Evolutionary conservation across 345 rosid genomes (phyloP).

Genomic region (Geranium brycei): DNA sequence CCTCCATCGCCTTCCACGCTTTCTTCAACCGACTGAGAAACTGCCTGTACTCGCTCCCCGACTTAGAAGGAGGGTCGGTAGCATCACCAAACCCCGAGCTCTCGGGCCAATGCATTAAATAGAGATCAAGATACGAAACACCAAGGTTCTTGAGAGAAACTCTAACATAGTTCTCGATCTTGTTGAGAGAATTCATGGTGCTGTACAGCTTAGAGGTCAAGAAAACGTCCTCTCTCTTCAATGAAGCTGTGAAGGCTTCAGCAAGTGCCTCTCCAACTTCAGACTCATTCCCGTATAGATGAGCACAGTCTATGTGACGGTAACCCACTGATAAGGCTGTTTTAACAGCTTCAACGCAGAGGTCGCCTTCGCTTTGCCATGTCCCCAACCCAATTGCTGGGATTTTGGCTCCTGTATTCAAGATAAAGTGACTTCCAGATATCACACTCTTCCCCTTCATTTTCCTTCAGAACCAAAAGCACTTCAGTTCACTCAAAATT

Average conservation of each 20-base stretch:
- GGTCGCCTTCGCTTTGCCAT: slow-evolving; percentile 55
- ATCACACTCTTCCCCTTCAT: slow-evolving; percentile 37
- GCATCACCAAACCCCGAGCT: slow-evolving; percentile 52
- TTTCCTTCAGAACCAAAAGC: not conserved
- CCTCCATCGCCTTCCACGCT: slow-evolving; percentile 59
- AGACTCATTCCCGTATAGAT: slow-evolving; percentile 47
- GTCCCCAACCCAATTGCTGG: slow-evolving; percentile 56
- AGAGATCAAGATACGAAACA: slow-evolving; percentile 48
- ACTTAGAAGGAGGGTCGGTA: slow-evolving; percentile 49
- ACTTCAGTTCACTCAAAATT: not conserved
- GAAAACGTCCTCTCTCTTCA: slow-evolving; percentile 43
- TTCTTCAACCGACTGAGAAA: slow-evolving; percentile 43
- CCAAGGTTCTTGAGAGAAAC: slow-evolving; percentile 50
- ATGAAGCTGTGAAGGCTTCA: slow-evolving; percentile 26
- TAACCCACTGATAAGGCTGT: slow-evolving; percentile 44
- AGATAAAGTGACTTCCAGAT: slow-evolving; percentile 24
- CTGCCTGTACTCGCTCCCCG: slow-evolving; percentile 42
- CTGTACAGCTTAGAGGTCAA: slow-evolving; percentile 52
- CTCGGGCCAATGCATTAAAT: slow-evolving; percentile 58
- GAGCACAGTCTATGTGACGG: slow-evolving; percentile 54
- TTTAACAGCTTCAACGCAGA: slow-evolving; percentile 43
- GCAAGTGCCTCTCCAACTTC: slow-evolving; percentile 51
- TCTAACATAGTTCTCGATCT: slow-evolving; percentile 48
- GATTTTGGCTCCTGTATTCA: slow-evolving; percentile 48
- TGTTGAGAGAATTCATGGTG: slow-evolving; percentile 48